These are phyloP conservation scores for Vachellia pachyceras DNA, from an alignment of 306 rosid genomes.

Conservation along the genomic window DNA sequence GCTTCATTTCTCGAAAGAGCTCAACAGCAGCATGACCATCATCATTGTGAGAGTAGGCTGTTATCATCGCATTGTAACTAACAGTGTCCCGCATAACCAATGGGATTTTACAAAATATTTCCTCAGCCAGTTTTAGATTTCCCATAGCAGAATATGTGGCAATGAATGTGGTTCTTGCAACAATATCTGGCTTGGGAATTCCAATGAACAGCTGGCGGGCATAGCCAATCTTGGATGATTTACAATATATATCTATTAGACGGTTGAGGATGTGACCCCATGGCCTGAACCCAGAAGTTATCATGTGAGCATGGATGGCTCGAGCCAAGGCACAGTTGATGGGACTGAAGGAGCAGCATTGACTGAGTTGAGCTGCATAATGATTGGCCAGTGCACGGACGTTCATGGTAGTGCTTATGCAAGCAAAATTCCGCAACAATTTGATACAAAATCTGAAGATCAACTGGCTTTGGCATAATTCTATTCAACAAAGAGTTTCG, in stretches of 20 bases:
- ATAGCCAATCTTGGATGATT: slow-evolving; percentile 49
- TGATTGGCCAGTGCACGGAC: slow-evolving; percentile 48
- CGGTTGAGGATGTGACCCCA: slow-evolving; percentile 63
- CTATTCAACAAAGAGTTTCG: neutral
- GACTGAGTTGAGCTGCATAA: slow-evolving; percentile 50
- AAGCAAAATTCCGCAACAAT: neutral
- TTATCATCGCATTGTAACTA: slow-evolving; percentile 64
- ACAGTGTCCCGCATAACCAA: slow-evolving; percentile 46
- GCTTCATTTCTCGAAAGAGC: slow-evolving; percentile 48
- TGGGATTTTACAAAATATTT: slow-evolving; percentile 46
- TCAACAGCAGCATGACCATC: slow-evolving; percentile 55
- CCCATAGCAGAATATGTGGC: slow-evolving; percentile 50
- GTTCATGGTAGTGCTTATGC: slow-evolving; percentile 33
- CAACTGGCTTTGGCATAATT: slow-evolving; percentile 8
- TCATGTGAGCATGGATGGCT: slow-evolving; percentile 57
- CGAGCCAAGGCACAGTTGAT: slow-evolving; percentile 47
- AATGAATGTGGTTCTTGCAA: slow-evolving; percentile 38
- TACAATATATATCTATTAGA: slow-evolving; percentile 54
- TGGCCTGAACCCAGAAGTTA: slow-evolving; percentile 63
- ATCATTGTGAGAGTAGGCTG: slow-evolving; percentile 42
- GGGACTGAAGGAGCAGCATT: slow-evolving; percentile 33
- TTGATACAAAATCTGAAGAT: neutral
- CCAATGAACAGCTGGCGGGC: neutral
- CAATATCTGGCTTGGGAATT: slow-evolving; percentile 8
- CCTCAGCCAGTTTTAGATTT: slow-evolving; percentile 44